Percentiles rank a stretch among this genome's conserved stretches.
These are phyloP conservation scores for Tylopilus cervinicoccineus DNA, from an alignment of 768 basidiomycete genomes.

Conservation along the genomic window DNA sequence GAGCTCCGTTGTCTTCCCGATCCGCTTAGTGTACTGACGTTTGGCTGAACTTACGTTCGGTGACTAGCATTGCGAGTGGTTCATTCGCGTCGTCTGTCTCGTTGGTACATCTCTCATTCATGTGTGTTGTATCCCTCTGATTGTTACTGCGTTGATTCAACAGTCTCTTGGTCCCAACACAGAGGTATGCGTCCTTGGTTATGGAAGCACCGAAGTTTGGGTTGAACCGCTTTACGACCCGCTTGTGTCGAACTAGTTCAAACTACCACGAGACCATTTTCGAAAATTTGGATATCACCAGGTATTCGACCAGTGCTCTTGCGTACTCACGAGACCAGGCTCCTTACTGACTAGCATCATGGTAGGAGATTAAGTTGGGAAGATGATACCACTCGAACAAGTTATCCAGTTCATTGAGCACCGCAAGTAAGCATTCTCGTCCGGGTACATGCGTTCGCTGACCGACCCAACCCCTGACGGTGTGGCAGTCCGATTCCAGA, in stretches of 20 bases:
- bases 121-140: too few relatives aligned
- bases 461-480: neutral
- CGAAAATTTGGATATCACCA: constrained; percentile 17
- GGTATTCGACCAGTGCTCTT: neutral
- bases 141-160: neutral
- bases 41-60: constrained; percentile 11
- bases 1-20: constrained; percentile 8
- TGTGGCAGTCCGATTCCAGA: constrained; percentile 6
- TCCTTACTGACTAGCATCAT: neutral
- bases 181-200: neutral
- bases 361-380: constrained; percentile 18
- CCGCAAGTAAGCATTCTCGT: constrained; percentile 8
- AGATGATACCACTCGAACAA: constrained; percentile 4
- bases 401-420: constrained; percentile 15
- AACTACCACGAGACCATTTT: constrained; percentile 1
- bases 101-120: constrained; percentile 3
- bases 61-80: constrained; percentile 4
- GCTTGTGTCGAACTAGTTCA: too few relatives aligned
- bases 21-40: constrained; percentile 11
- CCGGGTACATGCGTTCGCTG: neutral
- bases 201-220: constrained; percentile 4
- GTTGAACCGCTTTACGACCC: too few relatives aligned
- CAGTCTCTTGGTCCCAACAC: constrained; percentile 13
- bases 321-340: neutral
- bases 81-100: constrained; percentile 11